Percentiles rank a stretch among this genome's conserved stretches.
Conservation (phyloP, 306 rosid species). For the Adenanthera pavonina region DNA sequence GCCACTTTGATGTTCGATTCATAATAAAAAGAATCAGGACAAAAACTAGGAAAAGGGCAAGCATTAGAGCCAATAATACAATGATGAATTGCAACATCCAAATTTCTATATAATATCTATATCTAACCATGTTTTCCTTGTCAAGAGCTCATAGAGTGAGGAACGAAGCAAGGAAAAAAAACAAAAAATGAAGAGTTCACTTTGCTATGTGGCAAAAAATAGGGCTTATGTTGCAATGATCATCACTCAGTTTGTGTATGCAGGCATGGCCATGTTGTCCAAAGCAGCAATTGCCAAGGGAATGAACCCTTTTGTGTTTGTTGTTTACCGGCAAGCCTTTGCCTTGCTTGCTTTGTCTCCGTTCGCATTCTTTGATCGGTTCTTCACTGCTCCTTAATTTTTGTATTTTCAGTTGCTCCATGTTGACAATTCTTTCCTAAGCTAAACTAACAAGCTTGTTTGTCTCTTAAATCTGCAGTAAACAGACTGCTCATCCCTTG, state of each 20-base stretch:
- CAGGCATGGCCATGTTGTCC: slow-evolving; percentile 95
- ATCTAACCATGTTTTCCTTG: slow-evolving; percentile 20
- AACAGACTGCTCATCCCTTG: slow-evolving; percentile 55
- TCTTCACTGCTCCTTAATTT: neutral
- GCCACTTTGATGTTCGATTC: slow-evolving; percentile 38
- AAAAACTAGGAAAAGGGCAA: slow-evolving; percentile 31
- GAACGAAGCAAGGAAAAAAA: neutral
- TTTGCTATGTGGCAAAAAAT: slow-evolving; percentile 34
- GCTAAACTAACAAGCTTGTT: neutral
- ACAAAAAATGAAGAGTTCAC: slow-evolving; percentile 49
- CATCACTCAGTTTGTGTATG: slow-evolving; percentile 68
- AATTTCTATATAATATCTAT: slow-evolving; percentile 40
- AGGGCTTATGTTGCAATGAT: slow-evolving; percentile 79
- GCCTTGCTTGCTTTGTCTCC: slow-evolving; percentile 79
- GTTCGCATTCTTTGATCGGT: slow-evolving; percentile 85
- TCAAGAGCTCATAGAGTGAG: neutral
- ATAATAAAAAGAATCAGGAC: slow-evolving; percentile 22
- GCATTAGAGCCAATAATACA: slow-evolving; percentile 30
- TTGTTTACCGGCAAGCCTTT: slow-evolving; percentile 88
- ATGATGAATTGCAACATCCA: slow-evolving; percentile 5
- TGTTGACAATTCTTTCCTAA: neutral
- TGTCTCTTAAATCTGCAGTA: slow-evolving; percentile 56
- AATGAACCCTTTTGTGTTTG: slow-evolving; percentile 90
- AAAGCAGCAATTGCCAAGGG: slow-evolving; percentile 86
- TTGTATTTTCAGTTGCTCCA: neutral